These are phyloP conservation scores for Panaeolus cyanescens DNA, from an alignment of 768 basidiomycete species.

Conservation along the genomic window DNA sequence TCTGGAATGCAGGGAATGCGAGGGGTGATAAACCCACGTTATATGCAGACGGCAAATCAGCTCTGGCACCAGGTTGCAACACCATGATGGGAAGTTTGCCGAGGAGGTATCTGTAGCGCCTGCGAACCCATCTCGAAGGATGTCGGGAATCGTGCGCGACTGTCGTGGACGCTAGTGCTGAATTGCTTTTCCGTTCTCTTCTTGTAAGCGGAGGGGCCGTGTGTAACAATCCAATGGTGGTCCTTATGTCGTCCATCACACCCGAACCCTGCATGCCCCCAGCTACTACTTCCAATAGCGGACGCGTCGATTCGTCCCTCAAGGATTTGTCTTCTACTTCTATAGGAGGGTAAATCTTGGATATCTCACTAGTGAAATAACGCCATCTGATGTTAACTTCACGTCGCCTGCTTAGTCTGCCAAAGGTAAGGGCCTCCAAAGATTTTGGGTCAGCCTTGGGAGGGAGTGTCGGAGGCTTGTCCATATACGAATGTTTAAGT, in stretches of 20 bases:
- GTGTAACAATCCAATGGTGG: constrained; percentile 38
- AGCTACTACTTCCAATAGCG: not conserved
- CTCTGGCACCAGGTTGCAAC: constrained; percentile 1
- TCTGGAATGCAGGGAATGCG: constrained; percentile 26
- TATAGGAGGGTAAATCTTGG: constrained; percentile 63
- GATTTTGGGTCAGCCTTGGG: constrained; percentile 57
- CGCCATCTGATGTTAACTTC: constrained; percentile 75
- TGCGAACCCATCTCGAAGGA: constrained; percentile 50
- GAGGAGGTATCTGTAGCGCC: constrained; percentile 55
- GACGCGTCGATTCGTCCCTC: not conserved
- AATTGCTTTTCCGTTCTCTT: constrained; percentile 28
- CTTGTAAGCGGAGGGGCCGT: constrained; percentile 30
- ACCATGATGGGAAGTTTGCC: not conserved
- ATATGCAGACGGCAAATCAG: constrained; percentile 14
- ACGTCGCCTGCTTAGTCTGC: constrained; percentile 71
- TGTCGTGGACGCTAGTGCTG: not conserved
- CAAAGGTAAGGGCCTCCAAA: constrained; percentile 59
- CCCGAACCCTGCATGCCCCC: constrained; percentile 41
- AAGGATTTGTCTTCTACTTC: constrained; percentile 22
- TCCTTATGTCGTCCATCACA: constrained; percentile 47
- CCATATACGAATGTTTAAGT: constrained; percentile 40
- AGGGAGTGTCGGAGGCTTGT: constrained; percentile 56
- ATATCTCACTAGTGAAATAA: constrained; percentile 55
- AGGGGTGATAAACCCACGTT: constrained; percentile 33
- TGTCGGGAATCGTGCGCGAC: constrained; percentile 15